These are phyloP conservation scores for Aspergillus piperis DNA, from an alignment of 2,329 filamentous ascomycete genomes.

Conservation along the genomic window DNA sequence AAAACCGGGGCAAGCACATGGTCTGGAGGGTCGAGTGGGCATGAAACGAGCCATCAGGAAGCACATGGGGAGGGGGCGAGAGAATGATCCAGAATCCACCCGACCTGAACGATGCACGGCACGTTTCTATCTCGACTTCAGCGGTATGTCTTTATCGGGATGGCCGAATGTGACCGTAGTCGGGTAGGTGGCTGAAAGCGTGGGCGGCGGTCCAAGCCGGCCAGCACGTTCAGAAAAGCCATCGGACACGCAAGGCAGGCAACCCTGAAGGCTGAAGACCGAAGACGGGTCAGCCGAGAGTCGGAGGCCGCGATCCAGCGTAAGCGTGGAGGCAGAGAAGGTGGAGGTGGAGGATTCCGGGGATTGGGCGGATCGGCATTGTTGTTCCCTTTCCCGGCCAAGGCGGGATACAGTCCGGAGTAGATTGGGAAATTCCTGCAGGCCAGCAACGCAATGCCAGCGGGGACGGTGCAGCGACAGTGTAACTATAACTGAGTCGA, in stretches of 20 bases:
- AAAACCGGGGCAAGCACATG: constrained; percentile 3
- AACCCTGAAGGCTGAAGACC: not conserved
- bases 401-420: constrained; percentile 1
- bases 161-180: constrained; percentile 18
- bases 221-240: not conserved
- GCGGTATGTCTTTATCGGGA: constrained; percentile 1
- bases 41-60: not conserved
- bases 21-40: constrained; percentile 1
- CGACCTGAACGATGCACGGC: not conserved
- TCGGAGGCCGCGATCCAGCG: not conserved
- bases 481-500: no score
- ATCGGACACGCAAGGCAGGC: not conserved
- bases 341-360: not conserved
- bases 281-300: not conserved
- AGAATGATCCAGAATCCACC: not conserved
- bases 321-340: not conserved
- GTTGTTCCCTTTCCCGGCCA: constrained; percentile 14
- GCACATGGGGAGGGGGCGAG: not conserved
- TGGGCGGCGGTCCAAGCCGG: not conserved
- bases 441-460: not conserved
- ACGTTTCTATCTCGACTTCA: not conserved
- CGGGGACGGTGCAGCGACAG: not conserved
- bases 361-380: not conserved
- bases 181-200: constrained; percentile 6
- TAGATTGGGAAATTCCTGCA: not conserved